Evolutionary conservation across 2,329 filamentous ascomycete species (phyloP), one percentile per base, ranked within the genome.

Genomic region (Plenodomus lindquistii): DNA sequence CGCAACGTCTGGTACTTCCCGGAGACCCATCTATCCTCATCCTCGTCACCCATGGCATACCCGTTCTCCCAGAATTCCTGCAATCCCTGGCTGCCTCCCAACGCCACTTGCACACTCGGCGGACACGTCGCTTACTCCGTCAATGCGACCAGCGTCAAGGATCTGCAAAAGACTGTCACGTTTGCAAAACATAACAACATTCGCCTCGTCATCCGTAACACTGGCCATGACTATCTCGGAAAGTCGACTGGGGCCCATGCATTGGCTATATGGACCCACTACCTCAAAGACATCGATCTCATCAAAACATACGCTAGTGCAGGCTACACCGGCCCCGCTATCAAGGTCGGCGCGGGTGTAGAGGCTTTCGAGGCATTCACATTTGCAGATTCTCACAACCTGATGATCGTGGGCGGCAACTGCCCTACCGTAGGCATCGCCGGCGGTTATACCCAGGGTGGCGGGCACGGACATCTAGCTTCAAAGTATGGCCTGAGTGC

Each of bases 401-500:
- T 22, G 15, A 21, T 31, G 8, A 2, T 51, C n/a, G 50, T 59
- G 2, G 20, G 13, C 7, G 55, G 47, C 15, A 42, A 40, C n/a
- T 52, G 44, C 62, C 36, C 52, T 37, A 77, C 73, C 2, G 77
- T 83, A 11, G 80, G 79, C 13, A 66, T 77, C 63, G 74, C 49
- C 2, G 56, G 56, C 16, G 52, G 69, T 9, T 73, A 57, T 54
- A 52, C 61, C 8, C 56, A 57, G 7, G 79, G 77, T 2, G 80
- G 78, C 17, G 81, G 81, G 0, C 78, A 83, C 62, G 75, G 74
- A 15, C 76, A 77, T 8, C 57, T 83, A 24, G 73, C n/a, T 1
- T 34, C 40, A 2, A n/a, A 5, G 4, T 44, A 42, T 54, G 53
- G 53, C 9, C 13, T 56, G 4, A 44, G 20, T 2, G 58, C 60